Base-by-base conservation (phyloP, 2,329 filamentous ascomycete genomes). In the Rutstroemia sp. region DNA sequence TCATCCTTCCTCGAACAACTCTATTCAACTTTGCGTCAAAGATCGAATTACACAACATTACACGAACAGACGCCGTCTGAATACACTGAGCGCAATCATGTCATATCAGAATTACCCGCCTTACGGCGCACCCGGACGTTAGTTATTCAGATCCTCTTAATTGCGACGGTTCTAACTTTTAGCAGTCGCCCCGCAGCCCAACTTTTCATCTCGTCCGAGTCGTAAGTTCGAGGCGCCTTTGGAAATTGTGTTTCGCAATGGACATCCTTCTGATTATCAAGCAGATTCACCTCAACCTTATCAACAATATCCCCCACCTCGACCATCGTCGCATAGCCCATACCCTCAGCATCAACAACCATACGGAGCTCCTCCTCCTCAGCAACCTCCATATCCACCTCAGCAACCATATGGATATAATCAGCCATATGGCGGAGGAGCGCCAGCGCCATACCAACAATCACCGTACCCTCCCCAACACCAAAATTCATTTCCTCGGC, bases 381-480 rank as follows among this genome's bases (percentile, higher is more conserved):
- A 56, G 12, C 60, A 57, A 47, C 54, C 51, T 46, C 73, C 71
- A 51, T 71, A 56, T 17, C 54, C 57, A 27, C 55, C n/a, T 6
- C 42, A 45, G 19, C n/a, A 10, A 41, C 39, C 39, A 16, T 41
- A 41, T 16, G 44, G n/a, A 47, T 23, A 17, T 37, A 16, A 30
- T 49, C 48, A 16, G 23, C 48, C 30, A n/a, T 60, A 30, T 10
- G 27, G 27, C 8, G 27, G 27, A 30, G 27, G 27, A 30, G 27
- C 27, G 7, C 27, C 27, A 30, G 27, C 27, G 27, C 27, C 27
- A 30, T 30, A 30, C 27, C 27, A 30, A 30, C 27, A 30, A 30
- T 4, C 58, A 44, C 57, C 57, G 16, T 51, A 55, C 30, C 67
- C 66, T 44, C 68, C 70, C 42, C 71, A 67, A 2, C 60, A 64